Evolutionary conservation across 1,139 yeast genomes (phyloP), one percentile per base, ranked within the genome.

Genomic region (Yamadazyma kanchanaburiensis): DNA sequence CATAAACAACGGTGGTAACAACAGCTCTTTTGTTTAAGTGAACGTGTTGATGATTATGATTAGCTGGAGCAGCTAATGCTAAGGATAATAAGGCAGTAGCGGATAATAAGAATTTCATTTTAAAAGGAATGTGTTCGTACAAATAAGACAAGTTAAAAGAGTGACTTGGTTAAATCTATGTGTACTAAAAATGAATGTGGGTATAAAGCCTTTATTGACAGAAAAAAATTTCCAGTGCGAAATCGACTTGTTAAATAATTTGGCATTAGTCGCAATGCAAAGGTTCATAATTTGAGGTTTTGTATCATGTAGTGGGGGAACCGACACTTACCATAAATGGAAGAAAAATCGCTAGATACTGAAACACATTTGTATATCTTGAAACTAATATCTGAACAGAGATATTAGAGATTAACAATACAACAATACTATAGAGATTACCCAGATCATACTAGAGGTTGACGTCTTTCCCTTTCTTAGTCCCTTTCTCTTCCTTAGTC

Each of bases 61-160:
- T 55, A 32, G 75, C 70, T 30, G 78, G 73, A 32, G 73, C 74
- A 38, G 75, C 74, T 30, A 57, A 30, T 24, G 64, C 60, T 32
- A 67, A 55, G 31, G 74, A 56, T 30, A 74, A 62, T 50, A 61
- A 47, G 39, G 62, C 61, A 37, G 60, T 48, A 15, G 59, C 38
- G 32, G 60, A 41, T 32, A 46, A 40, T 31, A 56, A 45, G 31
- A 61, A 53, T 46, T 57, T 60, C 68, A 62, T 62, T 18, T 18
- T 18, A 18, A 26, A 22, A 22, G 24, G 26, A 22, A 25, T 18
- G 30, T 23, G 25, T 25, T 18, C 10, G 20, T 18, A 18, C 20
- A 8, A 18, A 18, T 18, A 8, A 8, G 20, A 18, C 10, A 18
- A 18, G 10, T 8, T 21, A 29, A 32, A 30, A 28, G 26, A 28